Conservation (phyloP, 768 basidiomycete genomes). For the Paxillus ammoniavirescens region DNA sequence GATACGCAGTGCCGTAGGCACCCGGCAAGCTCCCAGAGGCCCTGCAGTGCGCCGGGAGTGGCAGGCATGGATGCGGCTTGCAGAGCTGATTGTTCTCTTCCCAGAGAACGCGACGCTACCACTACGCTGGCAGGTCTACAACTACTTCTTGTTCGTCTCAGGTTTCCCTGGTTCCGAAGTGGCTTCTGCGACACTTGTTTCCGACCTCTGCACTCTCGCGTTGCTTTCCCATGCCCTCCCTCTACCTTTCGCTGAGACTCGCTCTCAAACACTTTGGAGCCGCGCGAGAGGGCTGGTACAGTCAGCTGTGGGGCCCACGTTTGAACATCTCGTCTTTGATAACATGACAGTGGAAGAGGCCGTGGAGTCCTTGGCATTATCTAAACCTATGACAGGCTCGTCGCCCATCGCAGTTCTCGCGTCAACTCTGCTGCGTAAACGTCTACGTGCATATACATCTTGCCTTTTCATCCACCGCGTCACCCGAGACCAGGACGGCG, state of each 20-base stretch:
- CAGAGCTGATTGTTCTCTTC: constrained; percentile 44
- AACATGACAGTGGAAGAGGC: constrained; percentile 56
- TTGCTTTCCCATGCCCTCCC: constrained; percentile 50
- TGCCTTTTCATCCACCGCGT: constrained; percentile 52
- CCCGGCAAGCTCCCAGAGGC: neutral
- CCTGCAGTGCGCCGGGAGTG: constrained; percentile 37
- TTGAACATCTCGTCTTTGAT: constrained; percentile 56
- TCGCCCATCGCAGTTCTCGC: constrained; percentile 54
- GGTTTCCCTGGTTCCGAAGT: constrained; percentile 1
- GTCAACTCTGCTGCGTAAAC: constrained; percentile 45
- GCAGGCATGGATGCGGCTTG: constrained; percentile 50
- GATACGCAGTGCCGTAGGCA: constrained; percentile 25
- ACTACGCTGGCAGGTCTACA: constrained; percentile 55
- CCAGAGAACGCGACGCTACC: constrained; percentile 21
- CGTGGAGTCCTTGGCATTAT: constrained; percentile 33
- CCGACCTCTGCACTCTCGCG: constrained; percentile 57
- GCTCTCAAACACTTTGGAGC: constrained; percentile 46
- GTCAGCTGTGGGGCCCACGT: constrained; percentile 34
- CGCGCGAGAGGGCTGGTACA: constrained; percentile 28
- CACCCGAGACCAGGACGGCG: constrained; percentile 19
- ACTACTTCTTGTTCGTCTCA: constrained; percentile 39
- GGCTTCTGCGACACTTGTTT: constrained; percentile 36
- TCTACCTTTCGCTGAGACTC: constrained; percentile 34
- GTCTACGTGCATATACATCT: constrained; percentile 52
- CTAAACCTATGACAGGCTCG: constrained; percentile 10